These are phyloP conservation scores for Termitomyces sp. DNA, from an alignment of 768 basidiomycete genomes.

Conservation along the genomic window DNA sequence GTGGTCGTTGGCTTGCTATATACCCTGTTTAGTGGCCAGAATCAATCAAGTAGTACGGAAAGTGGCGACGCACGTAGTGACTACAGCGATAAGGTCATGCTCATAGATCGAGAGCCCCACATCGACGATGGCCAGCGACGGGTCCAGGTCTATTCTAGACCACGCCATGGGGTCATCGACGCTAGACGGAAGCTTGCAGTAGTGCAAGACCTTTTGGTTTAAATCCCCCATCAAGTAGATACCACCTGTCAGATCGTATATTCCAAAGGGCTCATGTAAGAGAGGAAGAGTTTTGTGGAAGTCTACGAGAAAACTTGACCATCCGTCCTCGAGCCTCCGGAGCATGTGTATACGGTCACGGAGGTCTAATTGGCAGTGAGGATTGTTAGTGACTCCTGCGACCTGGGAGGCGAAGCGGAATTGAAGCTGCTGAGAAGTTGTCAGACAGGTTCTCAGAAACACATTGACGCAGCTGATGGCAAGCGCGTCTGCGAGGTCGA, in stretches of 20 bases:
- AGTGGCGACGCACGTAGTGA: slow-evolving; percentile 35
- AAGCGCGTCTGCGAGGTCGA: slow-evolving; percentile 5
- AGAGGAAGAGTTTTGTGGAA: slow-evolving; percentile 9
- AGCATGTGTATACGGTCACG: slow-evolving; percentile 12
- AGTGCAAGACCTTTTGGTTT: slow-evolving; percentile 28
- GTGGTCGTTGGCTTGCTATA: background rate
- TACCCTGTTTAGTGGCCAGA: background rate
- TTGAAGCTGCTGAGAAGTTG: slow-evolving; percentile 5
- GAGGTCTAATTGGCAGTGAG: background rate
- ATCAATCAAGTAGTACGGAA: background rate
- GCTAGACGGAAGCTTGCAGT: slow-evolving; percentile 30
- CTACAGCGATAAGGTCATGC: slow-evolving; percentile 42
- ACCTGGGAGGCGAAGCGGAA: slow-evolving; percentile 11
- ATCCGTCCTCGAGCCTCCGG: slow-evolving; percentile 9
- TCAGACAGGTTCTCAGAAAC: background rate
- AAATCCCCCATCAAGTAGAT: slow-evolving; percentile 38
- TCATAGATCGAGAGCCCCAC: slow-evolving; percentile 42
- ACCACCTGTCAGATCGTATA: slow-evolving; percentile 43
- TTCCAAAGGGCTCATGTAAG: slow-evolving; percentile 24
- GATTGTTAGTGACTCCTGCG: slow-evolving; percentile 14
- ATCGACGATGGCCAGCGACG: slow-evolving; percentile 33
- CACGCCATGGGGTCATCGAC: slow-evolving; percentile 26
- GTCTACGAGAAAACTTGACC: slow-evolving; percentile 10
- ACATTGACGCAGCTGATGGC: slow-evolving; percentile 13
- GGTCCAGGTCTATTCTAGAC: slow-evolving; percentile 27